phyloP scores from a whole-genome alignment of 805 yeast species.

The Cyberlindnera bimundalis region DNA sequence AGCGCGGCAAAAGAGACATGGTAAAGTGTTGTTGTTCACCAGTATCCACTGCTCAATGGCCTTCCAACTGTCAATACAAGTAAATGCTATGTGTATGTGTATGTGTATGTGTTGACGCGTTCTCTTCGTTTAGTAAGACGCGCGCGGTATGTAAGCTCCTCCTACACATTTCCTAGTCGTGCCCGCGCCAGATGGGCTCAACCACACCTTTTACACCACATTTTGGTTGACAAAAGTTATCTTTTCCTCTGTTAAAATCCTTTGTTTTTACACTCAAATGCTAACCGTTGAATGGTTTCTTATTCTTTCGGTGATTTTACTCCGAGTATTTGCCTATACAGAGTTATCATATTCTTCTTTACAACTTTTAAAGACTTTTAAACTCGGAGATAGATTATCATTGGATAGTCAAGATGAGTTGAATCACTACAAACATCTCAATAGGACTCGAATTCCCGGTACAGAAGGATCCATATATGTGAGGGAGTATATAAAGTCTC shows the following conservation, averaged over 20 bases:
- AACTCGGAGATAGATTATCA: constrained; percentile 14
- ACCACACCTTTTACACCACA: no score
- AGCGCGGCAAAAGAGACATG: neutral
- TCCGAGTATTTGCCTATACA: constrained; percentile 3
- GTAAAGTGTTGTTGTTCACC: neutral
- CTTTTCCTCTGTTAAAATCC: no score
- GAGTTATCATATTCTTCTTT: constrained; percentile 10
- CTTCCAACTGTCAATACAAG: no score
- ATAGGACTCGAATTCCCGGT: constrained; percentile 42
- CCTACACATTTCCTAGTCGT: no score
- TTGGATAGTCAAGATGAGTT: constrained; percentile 12
- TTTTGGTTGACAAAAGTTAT: no score
- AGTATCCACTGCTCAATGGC: no score
- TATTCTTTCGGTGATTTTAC: neutral
- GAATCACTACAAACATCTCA: constrained; percentile 31
- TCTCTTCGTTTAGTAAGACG: neutral
- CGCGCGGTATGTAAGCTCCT: neutral
- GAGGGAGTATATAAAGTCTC: constrained; percentile 34
- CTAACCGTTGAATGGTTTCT: neutral
- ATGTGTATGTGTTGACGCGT: no score
- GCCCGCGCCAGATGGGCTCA: no score
- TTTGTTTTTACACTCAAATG: no score
- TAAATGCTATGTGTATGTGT: no score
- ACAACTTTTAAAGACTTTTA: constrained; percentile 4
- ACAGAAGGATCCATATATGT: constrained; percentile 36